A percentile compares a stretch with the other conserved stretches of the same genome.
phyloP scores from a whole-genome alignment of 257 asterid species.

The Solanum arcanum region DNA sequence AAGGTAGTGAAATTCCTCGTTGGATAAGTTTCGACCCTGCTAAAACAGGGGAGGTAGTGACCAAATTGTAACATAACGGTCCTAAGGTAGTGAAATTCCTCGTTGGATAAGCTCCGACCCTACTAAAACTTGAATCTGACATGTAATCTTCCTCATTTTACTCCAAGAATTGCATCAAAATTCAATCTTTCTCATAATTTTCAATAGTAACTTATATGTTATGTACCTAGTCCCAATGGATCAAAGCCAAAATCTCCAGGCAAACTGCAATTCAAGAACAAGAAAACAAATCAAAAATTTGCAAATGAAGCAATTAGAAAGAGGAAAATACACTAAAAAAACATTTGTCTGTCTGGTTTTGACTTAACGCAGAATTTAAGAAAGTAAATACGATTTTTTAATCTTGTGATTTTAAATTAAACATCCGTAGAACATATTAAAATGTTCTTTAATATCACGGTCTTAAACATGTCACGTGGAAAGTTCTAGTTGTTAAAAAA shows the following conservation, averaged over 20 bases:
- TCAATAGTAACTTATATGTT: background rate
- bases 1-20: background rate
- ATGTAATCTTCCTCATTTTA: background rate
- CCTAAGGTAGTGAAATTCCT: background rate
- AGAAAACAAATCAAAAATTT: background rate
- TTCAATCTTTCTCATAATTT: background rate
- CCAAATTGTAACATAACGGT: background rate
- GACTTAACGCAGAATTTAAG: background rate
- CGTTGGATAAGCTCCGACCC: background rate
- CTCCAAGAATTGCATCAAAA: background rate
- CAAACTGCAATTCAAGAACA: conserved; percentile 29
- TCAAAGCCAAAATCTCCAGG: conserved; percentile 94
- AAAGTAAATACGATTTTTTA: background rate
- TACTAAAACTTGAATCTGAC: background rate
- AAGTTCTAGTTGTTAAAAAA: background rate
- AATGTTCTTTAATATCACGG: background rate
- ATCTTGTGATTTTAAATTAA: background rate
- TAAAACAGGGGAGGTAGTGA: background rate
- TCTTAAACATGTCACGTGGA: background rate
- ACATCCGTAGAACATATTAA: no score
- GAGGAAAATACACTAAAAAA: background rate
- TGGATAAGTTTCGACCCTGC: background rate
- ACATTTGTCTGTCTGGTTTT: background rate
- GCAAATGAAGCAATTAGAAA: background rate
- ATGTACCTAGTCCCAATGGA: conserved; percentile 72